These are phyloP conservation scores for Oropetium thomaeum DNA, from an alignment of 176 grass and related monocot genomes.

Conservation along the genomic window DNA sequence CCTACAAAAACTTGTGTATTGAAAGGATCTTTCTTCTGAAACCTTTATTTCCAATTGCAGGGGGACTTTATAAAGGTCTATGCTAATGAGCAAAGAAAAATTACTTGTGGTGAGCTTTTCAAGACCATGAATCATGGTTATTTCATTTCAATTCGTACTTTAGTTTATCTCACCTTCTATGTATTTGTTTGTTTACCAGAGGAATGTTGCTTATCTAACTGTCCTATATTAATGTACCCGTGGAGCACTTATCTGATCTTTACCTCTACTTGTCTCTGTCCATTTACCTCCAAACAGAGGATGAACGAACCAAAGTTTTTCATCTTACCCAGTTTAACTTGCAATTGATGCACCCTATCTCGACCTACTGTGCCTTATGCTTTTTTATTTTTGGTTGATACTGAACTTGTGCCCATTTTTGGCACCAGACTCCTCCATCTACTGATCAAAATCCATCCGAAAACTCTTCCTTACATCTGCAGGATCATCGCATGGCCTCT, in stretches of 20 bases:
- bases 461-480: neutral
- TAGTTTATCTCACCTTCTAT: neutral
- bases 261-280: neutral
- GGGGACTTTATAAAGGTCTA: slow-evolving; percentile 72
- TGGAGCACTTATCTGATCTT: neutral
- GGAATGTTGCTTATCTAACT: neutral
- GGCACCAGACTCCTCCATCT: neutral
- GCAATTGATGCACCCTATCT: neutral
- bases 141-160: slow-evolving; percentile 5
- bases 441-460: neutral
- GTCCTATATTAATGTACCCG: neutral
- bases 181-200: neutral
- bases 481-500: neutral
- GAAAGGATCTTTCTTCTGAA: slow-evolving; percentile 16
- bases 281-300: neutral
- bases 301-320: neutral
- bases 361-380: neutral
- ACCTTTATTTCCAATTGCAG: slow-evolving; percentile 41
- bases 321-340: neutral
- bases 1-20: neutral
- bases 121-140: slow-evolving; percentile 21
- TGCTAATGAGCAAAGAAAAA: slow-evolving; percentile 87
- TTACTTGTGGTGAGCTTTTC: slow-evolving; percentile 75
- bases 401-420: neutral
- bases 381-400: too few relatives aligned